These are phyloP conservation scores for Eimeria sp. DNA, from an alignment of 169 alveolate species.

Conservation along the genomic window DNA sequence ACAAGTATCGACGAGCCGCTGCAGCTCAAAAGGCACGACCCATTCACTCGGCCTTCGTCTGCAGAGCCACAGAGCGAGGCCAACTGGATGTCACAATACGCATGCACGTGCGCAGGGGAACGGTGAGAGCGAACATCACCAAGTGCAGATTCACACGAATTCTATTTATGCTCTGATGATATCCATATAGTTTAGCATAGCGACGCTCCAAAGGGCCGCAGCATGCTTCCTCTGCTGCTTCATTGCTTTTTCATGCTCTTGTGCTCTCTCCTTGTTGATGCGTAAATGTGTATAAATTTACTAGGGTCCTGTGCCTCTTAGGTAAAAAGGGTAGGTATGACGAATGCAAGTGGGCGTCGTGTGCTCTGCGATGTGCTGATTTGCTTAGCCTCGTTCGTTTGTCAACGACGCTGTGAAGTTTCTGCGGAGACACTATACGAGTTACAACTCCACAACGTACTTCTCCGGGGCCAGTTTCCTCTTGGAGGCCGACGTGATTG, in stretches of 20 bases:
- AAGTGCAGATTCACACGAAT: neutral
- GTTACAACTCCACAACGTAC: conserved; percentile 40
- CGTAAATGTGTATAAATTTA: neutral
- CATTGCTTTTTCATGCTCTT: neutral
- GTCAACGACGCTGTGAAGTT: conserved; percentile 9
- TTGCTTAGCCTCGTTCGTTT: conserved; percentile 43
- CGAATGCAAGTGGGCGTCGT: neutral
- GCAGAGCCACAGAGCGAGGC: conserved; percentile 63
- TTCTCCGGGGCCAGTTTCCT: conserved; percentile 49
- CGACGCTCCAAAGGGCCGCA: neutral
- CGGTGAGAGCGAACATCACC: conserved; percentile 12
- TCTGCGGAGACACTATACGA: conserved; percentile 12
- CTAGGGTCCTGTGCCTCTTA: neutral
- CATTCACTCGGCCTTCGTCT: conserved; percentile 48
- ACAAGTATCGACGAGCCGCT: conserved; percentile 39
- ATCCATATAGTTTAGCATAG: neutral
- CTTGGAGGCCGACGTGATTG: conserved; percentile 29
- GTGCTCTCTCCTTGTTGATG: neutral
- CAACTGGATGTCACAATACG: conserved; percentile 52
- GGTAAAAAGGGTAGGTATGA: neutral
- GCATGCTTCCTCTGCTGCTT: neutral
- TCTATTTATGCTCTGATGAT: neutral
- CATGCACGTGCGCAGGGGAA: conserved; percentile 64
- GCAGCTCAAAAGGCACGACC: conserved; percentile 44
- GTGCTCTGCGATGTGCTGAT: neutral